phyloP scores from a whole-genome alignment of 768 basidiomycete genomes.

The Aureoboletus auriporus region DNA sequence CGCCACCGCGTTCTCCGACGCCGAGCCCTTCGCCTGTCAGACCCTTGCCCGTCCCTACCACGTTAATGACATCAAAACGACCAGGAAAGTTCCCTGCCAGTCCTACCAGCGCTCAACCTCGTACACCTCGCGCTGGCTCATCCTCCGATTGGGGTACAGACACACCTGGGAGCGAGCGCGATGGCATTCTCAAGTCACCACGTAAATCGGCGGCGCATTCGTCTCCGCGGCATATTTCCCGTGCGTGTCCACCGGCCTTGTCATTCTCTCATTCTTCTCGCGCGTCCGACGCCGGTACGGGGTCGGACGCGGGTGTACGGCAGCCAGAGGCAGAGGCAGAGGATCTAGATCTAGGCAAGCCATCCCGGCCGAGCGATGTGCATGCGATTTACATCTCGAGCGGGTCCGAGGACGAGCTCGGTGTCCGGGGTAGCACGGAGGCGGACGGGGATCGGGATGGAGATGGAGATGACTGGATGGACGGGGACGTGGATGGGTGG shows the following conservation, averaged over 20 bases:
- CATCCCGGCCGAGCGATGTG: slow-evolving; percentile 8
- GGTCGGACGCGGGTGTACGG: neutral
- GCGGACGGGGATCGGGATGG: neutral
- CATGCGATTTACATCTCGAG: slow-evolving; percentile 26
- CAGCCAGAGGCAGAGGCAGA: too few relatives aligned
- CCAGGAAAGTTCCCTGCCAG: slow-evolving; percentile 8
- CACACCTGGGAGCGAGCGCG: slow-evolving; percentile 3
- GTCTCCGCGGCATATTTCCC: slow-evolving; percentile 17
- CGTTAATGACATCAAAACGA: neutral
- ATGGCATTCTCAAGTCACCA: slow-evolving; percentile 18
- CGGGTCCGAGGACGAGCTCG: slow-evolving; percentile 22
- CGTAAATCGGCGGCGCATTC: slow-evolving; percentile 23
- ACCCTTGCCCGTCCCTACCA: neutral
- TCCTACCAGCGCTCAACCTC: slow-evolving; percentile 4
- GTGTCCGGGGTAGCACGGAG: neutral
- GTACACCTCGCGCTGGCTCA: neutral
- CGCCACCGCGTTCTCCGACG: slow-evolving; percentile 20
- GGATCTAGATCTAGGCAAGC: neutral
- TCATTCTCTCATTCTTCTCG: neutral
- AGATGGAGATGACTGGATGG: neutral
- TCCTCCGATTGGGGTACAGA: slow-evolving; percentile 5
- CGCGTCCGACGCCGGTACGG: neutral
- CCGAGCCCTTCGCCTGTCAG: slow-evolving; percentile 14
- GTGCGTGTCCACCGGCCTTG: neutral
- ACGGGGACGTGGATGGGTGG: slow-evolving; percentile 5